Conservation (phyloP, 2,329 filamentous ascomycete species). For the Lecanicillium sp. region DNA sequence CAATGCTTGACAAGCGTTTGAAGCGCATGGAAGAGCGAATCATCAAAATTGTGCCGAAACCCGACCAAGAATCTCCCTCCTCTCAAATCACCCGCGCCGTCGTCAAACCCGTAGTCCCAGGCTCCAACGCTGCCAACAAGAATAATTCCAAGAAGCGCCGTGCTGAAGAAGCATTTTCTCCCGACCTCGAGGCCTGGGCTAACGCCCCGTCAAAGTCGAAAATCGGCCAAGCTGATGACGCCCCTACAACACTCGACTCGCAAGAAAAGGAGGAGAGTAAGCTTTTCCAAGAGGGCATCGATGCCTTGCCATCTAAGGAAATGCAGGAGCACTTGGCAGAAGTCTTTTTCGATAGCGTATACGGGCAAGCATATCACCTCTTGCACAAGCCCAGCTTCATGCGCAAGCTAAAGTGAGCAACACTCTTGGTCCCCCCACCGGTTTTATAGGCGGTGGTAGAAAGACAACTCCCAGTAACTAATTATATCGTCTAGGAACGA, state of each 20-base stretch:
- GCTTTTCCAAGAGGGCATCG: slow-evolving; percentile 71
- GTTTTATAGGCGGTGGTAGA: slow-evolving; percentile 5
- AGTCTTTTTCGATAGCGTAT: slow-evolving; percentile 91
- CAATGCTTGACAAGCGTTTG: slow-evolving; percentile 91
- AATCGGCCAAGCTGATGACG: slow-evolving; percentile 29
- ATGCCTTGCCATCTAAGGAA: slow-evolving; percentile 74
- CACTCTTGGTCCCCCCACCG: too few species aligned
- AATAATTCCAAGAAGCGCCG: slow-evolving; percentile 66
- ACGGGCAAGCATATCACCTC: slow-evolving; percentile 89
- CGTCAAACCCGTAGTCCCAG: slow-evolving; percentile 68
- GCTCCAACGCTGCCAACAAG: slow-evolving; percentile 35
- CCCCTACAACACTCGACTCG: slow-evolving; percentile 43
- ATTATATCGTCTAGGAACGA: slow-evolving; percentile 20
- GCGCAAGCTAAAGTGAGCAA: slow-evolving; percentile 63
- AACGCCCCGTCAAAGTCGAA: slow-evolving; percentile 46
- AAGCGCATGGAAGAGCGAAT: slow-evolving; percentile 98
- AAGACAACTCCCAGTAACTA: not conserved
- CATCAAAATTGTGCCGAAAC: slow-evolving; percentile 87
- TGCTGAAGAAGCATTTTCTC: slow-evolving; percentile 80
- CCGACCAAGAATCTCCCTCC: slow-evolving; percentile 60
- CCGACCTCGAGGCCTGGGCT: slow-evolving; percentile 76
- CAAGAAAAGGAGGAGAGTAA: slow-evolving; percentile 67
- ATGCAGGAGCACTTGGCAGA: slow-evolving; percentile 90
- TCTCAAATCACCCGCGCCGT: slow-evolving; percentile 64
- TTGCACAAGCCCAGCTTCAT: slow-evolving; percentile 97